Evolutionary conservation across 495 filamentous ascomycete species (phyloP).

Genomic region (Neurospora sp.): DNA sequence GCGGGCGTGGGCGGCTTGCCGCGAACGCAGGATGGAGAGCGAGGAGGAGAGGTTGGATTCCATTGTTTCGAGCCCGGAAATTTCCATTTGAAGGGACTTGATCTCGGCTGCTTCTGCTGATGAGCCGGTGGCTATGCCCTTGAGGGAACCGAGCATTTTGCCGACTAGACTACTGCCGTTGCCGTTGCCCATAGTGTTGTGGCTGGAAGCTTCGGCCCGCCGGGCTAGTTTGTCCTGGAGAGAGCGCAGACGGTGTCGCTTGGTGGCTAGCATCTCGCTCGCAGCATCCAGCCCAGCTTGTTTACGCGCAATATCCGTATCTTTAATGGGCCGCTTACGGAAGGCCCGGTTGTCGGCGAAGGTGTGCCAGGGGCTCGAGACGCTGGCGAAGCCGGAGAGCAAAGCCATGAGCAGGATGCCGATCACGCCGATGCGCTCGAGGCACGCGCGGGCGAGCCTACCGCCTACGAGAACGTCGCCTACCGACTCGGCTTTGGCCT

Average conservation of each 20-base stretch:
- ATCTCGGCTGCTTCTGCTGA: slow-evolving; percentile 52
- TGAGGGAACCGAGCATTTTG: slow-evolving; percentile 49
- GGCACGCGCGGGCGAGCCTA: slow-evolving; percentile 56
- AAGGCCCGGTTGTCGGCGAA: slow-evolving; percentile 47
- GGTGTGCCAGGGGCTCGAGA: slow-evolving; percentile 71
- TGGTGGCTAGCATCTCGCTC: slow-evolving; percentile 60
- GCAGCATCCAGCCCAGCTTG: slow-evolving; percentile 64
- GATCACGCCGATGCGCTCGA: slow-evolving; percentile 70
- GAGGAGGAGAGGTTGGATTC: slow-evolving; percentile 51
- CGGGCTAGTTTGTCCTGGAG: slow-evolving; percentile 55
- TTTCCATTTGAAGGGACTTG: slow-evolving; percentile 57
- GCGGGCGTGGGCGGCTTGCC: slow-evolving; percentile 47
- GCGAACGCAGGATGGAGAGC: slow-evolving; percentile 44
- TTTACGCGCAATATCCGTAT: slow-evolving; percentile 60
- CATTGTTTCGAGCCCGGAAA: slow-evolving; percentile 70
- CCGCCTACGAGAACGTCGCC: slow-evolving; percentile 19
- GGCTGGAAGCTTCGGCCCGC: neutral
- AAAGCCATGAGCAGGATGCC: slow-evolving; percentile 75
- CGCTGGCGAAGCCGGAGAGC: slow-evolving; percentile 70
- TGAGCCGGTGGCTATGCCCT: slow-evolving; percentile 43
- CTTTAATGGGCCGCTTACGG: slow-evolving; percentile 45
- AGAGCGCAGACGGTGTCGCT: slow-evolving; percentile 53
- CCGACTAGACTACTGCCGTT: slow-evolving; percentile 54
- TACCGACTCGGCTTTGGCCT: slow-evolving; percentile 8
- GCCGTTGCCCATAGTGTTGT: slow-evolving; percentile 13